Base-by-base conservation (phyloP, 768 basidiomycete species). In the Macrolepiota fuliginosa region DNA sequence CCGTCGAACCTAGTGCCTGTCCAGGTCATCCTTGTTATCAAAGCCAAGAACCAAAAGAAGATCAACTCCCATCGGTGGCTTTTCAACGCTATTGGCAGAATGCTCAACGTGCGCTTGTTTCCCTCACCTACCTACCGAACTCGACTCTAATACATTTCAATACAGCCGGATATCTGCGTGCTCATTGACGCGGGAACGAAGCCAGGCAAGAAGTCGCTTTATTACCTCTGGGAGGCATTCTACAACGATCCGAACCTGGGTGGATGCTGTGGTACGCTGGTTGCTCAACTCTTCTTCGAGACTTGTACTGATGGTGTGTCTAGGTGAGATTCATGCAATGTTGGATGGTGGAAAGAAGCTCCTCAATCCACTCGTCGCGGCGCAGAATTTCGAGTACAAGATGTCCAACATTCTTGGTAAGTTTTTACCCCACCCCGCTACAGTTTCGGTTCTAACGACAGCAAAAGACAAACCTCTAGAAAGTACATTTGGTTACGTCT, bases 321-420 rank as follows among this genome's bases (percentile, higher is more conserved):
- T 24, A 49, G 47, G 94, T 66, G 94, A 96, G 80, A 96, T 96
- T 68, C 91, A 95, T 65, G 95, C 96, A 63, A 96, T 96, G 72
- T 27, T 49, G 24, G 47, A 49, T 0, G 92, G 93, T 12, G 94
- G 94, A 40, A 88, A 74, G 74, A 96, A 96, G 72, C 84, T 98
- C 35, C 72, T 97, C 63, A 98, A 98, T 69, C 96, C 93, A n/a
- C 78, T 95, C 54, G 84, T 98, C 36, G 96, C 96, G 6, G 94
- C 96, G 17, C 96, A 98, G 73, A 97, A 98, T 76, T 96, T 96
- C 68, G 94, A 96, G 76, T 96, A 96, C 78, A 96, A 94, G 77
- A 96, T 97, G 92, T 94, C 92, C 47, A 97, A 97, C 74, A 96
- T 98, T 70, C 79, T 98, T 17, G 97, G 47, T 49, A 49, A 25